A percentile compares a stretch with the other conserved stretches of the same genome.
Conservation (phyloP, 1,284 basidiomycete genomes). For the Pholiota adiposa region DNA sequence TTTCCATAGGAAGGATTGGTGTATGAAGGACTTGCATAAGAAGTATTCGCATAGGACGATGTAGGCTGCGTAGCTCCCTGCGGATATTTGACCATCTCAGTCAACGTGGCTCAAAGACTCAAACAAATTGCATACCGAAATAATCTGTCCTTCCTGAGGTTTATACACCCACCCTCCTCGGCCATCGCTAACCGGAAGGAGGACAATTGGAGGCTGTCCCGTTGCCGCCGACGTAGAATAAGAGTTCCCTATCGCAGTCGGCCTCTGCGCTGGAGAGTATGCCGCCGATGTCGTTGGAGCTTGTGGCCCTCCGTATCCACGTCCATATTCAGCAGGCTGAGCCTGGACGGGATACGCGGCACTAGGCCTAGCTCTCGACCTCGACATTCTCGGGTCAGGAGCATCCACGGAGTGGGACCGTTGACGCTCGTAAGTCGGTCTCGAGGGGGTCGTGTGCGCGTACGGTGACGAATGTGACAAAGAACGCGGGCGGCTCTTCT, state of each 20-base stretch:
- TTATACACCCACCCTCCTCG: constrained; percentile 22
- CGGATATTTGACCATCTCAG: too few relatives aligned
- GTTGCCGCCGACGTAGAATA: neutral
- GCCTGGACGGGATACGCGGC: neutral
- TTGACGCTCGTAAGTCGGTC: constrained; percentile 2
- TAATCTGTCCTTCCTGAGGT: constrained; percentile 19
- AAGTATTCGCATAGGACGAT: too few relatives aligned
- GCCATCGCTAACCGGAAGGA: constrained; percentile 21
- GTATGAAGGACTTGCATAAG: too few relatives aligned
- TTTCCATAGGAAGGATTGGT: too few relatives aligned
- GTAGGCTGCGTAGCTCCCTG: too few relatives aligned
- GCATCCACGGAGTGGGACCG: constrained; percentile 4
- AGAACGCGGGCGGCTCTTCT: neutral
- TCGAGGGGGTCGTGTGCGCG: neutral
- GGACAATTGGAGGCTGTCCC: neutral
- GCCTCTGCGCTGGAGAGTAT: neutral
- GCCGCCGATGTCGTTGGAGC: neutral
- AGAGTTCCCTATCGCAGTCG: neutral
- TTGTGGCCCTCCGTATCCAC: neutral
- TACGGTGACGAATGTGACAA: neutral
- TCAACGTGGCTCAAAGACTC: neutral
- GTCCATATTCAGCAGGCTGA: neutral
- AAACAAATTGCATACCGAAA: constrained; percentile 19
- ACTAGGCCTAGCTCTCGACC: neutral
- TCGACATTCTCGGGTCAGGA: neutral